Evolutionary conservation across 2,329 filamentous ascomycete species (phyloP).

Genomic region (Didymosphaeria variabile): DNA sequence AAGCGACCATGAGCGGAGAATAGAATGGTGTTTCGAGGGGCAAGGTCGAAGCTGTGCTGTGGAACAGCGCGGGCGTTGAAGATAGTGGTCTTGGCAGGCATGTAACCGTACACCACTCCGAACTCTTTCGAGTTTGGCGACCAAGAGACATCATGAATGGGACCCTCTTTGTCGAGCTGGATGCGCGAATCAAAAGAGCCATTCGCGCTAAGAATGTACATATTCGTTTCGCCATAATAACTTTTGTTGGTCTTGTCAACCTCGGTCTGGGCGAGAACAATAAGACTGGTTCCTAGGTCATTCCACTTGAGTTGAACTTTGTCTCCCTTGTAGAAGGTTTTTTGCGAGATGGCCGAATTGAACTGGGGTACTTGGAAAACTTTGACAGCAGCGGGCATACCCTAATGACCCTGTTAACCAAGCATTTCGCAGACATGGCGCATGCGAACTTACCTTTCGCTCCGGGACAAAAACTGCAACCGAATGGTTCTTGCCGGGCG

Average conservation of each 20-base stretch:
- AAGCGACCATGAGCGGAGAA: slow-evolving; percentile 96
- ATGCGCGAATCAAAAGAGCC: slow-evolving; percentile 93
- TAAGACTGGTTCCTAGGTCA: slow-evolving; percentile 84
- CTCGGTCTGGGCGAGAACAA: slow-evolving; percentile 96
- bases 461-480: slow-evolving; percentile 96
- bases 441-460: slow-evolving; percentile 75
- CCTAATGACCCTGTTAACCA: slow-evolving; percentile 61
- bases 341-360: slow-evolving; percentile 83
- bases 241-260: slow-evolving; percentile 99
- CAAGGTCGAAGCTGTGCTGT: slow-evolving; percentile 85
- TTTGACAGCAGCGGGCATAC: slow-evolving; percentile 91
- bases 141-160: slow-evolving; percentile 98
- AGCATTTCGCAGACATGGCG: background rate
- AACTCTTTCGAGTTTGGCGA: slow-evolving; percentile 98
- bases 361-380: slow-evolving; percentile 95
- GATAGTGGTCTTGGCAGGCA: slow-evolving; percentile 98
- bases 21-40: slow-evolving; percentile 90
- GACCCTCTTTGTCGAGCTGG: slow-evolving; percentile 93
- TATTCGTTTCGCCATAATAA: slow-evolving; percentile 97
- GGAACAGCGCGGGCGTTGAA: slow-evolving; percentile 89
- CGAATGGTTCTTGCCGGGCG: slow-evolving; percentile 87
- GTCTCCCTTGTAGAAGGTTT: slow-evolving; percentile 99
- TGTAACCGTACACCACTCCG: slow-evolving; percentile 95
- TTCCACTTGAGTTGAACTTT: slow-evolving; percentile 99
- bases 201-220: slow-evolving; percentile 92